Base-by-base conservation (phyloP, 306 rosid species). In the Mimosa bimucronata region DNA sequence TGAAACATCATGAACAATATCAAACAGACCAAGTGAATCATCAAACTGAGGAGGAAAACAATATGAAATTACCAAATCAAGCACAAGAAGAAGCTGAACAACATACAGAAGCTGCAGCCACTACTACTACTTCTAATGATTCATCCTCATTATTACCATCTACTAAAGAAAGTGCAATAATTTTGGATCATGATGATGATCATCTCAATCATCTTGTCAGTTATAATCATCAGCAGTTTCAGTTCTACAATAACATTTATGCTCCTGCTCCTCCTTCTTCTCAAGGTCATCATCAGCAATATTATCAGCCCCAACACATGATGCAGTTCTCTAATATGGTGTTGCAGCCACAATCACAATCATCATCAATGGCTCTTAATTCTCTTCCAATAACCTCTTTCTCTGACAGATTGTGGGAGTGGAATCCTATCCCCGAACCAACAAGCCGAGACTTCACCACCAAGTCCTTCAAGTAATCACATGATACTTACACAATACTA, bases 351-450 rank as follows among this genome's bases (percentile, higher is more conserved):
- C 78, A 12, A 41, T 41, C 8, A 0, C 60, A 53, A 53, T 53
- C 60, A 7, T 3, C 79, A 9, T 78, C 65, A 1, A 1, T 73
- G 74, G 29, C 87, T 46, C 89, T 87, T 67, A 86, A 62, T 78
- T 81, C 86, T 62, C 86, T 90, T 70, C 94, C 95, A 50, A 19
- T 19, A 5, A 82, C 86, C 0, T 77, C 85, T 7, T 90, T 94
- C 91, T 87, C 98, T 44, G 98, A 92, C 72, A 77, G 96, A 60
- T 84, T 92, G 7, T 92, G 98, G 98, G 98, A 91, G 34, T 94
- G 98, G 98, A 94, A 92, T 83, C 91, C 91, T 45, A 83, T 94
- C 60, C 89, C 92, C 2, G 98, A 94, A 55, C 67, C 73, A 23
- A 23, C 86, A 31, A 89, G 84, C 83, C 89, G 89, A 48, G 88